A percentile compares a stretch with the other conserved stretches of the same genome.
These are phyloP conservation scores for Quaeritorhiza haematococci DNA, from an alignment of 371 early-diverging fungal genomes.

Conservation along the genomic window DNA sequence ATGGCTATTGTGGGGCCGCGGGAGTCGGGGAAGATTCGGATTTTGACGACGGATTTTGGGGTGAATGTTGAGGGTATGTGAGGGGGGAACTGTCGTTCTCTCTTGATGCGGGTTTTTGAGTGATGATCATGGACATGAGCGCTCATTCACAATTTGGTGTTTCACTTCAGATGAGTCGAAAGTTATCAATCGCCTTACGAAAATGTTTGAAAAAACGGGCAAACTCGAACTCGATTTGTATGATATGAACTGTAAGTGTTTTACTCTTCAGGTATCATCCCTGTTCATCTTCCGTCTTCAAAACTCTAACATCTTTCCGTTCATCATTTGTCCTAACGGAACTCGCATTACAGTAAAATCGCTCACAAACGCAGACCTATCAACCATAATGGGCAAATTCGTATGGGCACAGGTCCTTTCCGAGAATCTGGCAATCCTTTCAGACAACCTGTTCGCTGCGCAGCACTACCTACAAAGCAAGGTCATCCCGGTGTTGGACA, in stretches of 20 bases:
- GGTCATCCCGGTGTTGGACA: constrained; percentile 57
- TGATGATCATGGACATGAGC: constrained; percentile 1
- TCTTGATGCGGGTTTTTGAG: neutral
- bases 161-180: constrained; percentile 1
- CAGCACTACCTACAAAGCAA: constrained; percentile 59
- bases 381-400: constrained; percentile 60
- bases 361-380: too few species aligned
- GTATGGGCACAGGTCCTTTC: constrained; percentile 68
- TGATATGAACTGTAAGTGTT: constrained; percentile 50
- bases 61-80: constrained; percentile 5
- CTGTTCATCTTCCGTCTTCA: constrained; percentile 8
- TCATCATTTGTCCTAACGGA: constrained; percentile 17
- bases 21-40: constrained; percentile 59
- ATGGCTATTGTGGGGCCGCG: constrained; percentile 65
- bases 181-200: constrained; percentile 46
- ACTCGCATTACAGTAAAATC: constrained; percentile 56
- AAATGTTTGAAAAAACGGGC: constrained; percentile 48
- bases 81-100: constrained; percentile 4
- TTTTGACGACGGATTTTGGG: constrained; percentile 45
- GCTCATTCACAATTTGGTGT: constrained; percentile 2
- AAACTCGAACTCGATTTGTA: constrained; percentile 60
- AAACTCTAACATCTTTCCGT: neutral
- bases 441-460: constrained; percentile 65
- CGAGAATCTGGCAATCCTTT: constrained; percentile 58
- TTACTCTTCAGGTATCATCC: neutral